Percentiles rank a stretch among this genome's conserved stretches.
Evolutionary conservation across 371 early-diverging fungal genomes (phyloP).

Genomic region (Zopfochytrium polystomum): DNA sequence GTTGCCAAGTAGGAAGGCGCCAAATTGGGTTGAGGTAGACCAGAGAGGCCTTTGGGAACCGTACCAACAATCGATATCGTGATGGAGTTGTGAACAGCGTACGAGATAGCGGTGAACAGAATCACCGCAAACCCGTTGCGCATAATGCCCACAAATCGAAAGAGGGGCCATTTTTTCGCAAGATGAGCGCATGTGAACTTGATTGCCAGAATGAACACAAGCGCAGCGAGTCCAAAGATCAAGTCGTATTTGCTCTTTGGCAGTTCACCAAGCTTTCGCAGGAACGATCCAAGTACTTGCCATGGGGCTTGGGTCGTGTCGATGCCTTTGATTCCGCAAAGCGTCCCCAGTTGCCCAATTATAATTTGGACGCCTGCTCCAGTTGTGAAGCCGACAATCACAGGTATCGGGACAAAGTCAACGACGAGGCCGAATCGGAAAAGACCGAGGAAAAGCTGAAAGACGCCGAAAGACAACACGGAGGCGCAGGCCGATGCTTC

Average conservation of each 20-base stretch:
- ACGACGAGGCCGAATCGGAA: constrained; percentile 76
- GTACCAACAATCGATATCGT: constrained; percentile 56
- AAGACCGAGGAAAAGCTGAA: constrained; percentile 63
- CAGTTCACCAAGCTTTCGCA: neutral
- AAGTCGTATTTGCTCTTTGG: constrained; percentile 50
- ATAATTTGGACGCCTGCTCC: constrained; percentile 57
- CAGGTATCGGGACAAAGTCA: constrained; percentile 53
- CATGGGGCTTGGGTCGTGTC: constrained; percentile 54
- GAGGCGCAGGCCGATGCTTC: no score
- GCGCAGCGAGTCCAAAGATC: constrained; percentile 56
- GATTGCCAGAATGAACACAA: constrained; percentile 51
- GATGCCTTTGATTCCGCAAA: constrained; percentile 69
- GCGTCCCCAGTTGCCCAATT: constrained; percentile 69
- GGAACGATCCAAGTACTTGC: constrained; percentile 47
- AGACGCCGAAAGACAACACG: no score
- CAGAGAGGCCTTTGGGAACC: constrained; percentile 69
- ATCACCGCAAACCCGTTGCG: constrained; percentile 72
- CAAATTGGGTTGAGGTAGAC: constrained; percentile 4
- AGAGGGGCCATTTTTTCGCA: constrained; percentile 42
- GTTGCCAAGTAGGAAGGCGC: constrained; percentile 46
- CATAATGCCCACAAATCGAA: constrained; percentile 57
- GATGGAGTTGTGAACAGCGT: constrained; percentile 49
- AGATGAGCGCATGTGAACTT: constrained; percentile 35
- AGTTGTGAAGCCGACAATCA: constrained; percentile 38
- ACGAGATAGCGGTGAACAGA: constrained; percentile 70